Conservation (phyloP, 2,329 filamentous ascomycete genomes). For the Fusarium sp. region DNA sequence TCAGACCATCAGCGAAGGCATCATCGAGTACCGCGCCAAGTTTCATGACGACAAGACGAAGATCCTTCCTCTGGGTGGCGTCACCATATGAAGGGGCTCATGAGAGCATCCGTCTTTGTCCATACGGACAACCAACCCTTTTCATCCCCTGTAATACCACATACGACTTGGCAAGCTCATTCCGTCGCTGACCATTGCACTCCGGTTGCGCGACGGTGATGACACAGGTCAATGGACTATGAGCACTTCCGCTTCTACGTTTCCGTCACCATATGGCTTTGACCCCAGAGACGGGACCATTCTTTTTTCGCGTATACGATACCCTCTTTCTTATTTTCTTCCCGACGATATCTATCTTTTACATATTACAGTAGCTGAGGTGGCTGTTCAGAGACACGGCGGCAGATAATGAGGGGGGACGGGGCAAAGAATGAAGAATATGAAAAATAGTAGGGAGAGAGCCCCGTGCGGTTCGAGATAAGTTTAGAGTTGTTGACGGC, state of each 20-base stretch:
- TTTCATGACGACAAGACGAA: constrained; percentile 77
- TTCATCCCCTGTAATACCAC: constrained; percentile 33
- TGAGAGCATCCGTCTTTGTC: constrained; percentile 7
- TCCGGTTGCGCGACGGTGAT: constrained; percentile 15
- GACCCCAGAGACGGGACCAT: background rate
- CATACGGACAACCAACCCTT: constrained; percentile 11
- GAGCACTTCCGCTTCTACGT: constrained; percentile 11
- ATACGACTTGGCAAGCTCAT: constrained; percentile 25
- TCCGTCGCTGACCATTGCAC: constrained; percentile 44
- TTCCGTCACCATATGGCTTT: constrained; percentile 12
- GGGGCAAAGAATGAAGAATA: constrained; percentile 10
- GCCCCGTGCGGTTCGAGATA: constrained; percentile 11
- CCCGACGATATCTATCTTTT: constrained; percentile 4
- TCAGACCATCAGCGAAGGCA: constrained; percentile 75
- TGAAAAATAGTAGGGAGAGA: constrained; percentile 12
- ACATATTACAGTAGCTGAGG: constrained; percentile 18
- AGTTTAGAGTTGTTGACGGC: constrained; percentile 13
- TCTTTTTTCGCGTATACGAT: constrained; percentile 27
- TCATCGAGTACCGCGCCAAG: constrained; percentile 76
- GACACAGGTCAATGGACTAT: constrained; percentile 3
- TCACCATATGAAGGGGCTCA: constrained; percentile 53
- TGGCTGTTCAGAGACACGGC: constrained; percentile 9
- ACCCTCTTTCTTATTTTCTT: constrained; percentile 29
- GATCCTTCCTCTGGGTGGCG: constrained; percentile 71
- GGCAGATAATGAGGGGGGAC: constrained; percentile 1